A percentile compares a stretch with the other conserved stretches of the same genome.
Conservation (phyloP, 805 yeast genomes). For the Limtongozyma cylindracea region DNA sequence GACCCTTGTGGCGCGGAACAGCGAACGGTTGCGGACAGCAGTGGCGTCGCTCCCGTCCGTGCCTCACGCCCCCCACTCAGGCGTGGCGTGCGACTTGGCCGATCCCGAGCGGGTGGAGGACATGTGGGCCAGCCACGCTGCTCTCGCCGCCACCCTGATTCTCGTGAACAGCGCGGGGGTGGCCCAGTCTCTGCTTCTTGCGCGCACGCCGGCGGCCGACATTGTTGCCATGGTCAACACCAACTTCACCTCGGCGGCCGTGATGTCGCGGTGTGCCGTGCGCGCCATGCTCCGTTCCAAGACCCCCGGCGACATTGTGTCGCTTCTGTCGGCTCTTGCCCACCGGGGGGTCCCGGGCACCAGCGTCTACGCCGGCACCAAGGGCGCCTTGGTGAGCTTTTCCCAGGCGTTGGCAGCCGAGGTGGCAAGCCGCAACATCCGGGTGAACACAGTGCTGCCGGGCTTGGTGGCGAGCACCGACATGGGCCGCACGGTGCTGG, state of each 20-base stretch:
- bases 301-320: conserved; percentile 32
- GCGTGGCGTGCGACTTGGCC: conserved; percentile 1
- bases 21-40: conserved; percentile 8
- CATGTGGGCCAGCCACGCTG: conserved; percentile 1
- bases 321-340: conserved; percentile 39
- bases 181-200: conserved; percentile 26
- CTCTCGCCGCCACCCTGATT: conserved; percentile 13
- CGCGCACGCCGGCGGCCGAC: conserved; percentile 12
- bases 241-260: conserved; percentile 37
- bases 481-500: conserved; percentile 16
- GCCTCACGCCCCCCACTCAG: conserved; percentile 1
- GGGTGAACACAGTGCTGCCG: conserved; percentile 45
- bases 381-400: conserved; percentile 44
- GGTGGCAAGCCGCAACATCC: conserved; percentile 21
- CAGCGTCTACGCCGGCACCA: conserved; percentile 39
- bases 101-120: neutral
- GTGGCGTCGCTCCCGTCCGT: conserved; percentile 2
- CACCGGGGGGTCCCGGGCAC: conserved; percentile 40
- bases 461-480: conserved; percentile 43
- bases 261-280: conserved; percentile 24
- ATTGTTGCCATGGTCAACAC: conserved; percentile 21
- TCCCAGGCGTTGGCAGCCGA: conserved; percentile 35
- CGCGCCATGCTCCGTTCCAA: conserved; percentile 9
- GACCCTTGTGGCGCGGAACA: conserved; percentile 23
- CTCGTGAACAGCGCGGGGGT: conserved; percentile 46